Percentiles rank a stretch among this genome's conserved stretches.
phyloP scores from a whole-genome alignment of 2,329 filamentous ascomycete species.

The Aureobasidium sp. region DNA sequence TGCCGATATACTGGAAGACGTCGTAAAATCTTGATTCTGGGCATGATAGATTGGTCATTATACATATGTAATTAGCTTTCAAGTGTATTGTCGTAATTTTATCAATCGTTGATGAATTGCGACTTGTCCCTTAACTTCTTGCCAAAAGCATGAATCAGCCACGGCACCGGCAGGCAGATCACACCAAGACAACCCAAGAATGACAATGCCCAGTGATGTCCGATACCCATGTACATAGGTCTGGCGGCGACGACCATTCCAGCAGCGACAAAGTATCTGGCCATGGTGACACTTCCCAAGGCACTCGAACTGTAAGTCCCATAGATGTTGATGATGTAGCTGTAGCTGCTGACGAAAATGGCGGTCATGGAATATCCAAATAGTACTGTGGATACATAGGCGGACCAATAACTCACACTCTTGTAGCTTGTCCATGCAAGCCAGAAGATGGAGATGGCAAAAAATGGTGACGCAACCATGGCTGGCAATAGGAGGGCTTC shows the following conservation, averaged over 20 bases:
- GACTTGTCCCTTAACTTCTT: neutral
- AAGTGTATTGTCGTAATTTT: too few species aligned
- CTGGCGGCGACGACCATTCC: conserved; percentile 34
- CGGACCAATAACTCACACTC: conserved; percentile 38
- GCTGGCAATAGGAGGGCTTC: conserved; percentile 37
- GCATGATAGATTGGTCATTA: too few species aligned
- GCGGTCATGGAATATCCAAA: conserved; percentile 42
- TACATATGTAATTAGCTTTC: too few species aligned
- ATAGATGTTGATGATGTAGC: conserved; percentile 33
- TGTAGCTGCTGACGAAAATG: conserved; percentile 33
- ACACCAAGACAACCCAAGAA: conserved; percentile 23
- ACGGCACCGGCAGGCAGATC: neutral
- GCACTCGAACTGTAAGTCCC: conserved; percentile 35
- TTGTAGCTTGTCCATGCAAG: conserved; percentile 41
- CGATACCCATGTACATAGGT: conserved; percentile 33
- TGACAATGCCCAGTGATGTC: conserved; percentile 36
- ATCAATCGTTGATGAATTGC: neutral
- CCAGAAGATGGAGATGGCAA: conserved; percentile 44
- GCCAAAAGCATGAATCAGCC: neutral
- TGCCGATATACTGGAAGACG: too few species aligned
- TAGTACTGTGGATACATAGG: conserved; percentile 34
- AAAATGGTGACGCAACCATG: conserved; percentile 34
- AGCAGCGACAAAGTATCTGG: conserved; percentile 26
- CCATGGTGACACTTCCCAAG: conserved; percentile 27
- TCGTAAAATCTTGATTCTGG: too few species aligned